Evolutionary conservation across 495 filamentous ascomycete genomes (phyloP), one percentile per base, ranked within the genome.

Genomic region (Podospora sp.): DNA sequence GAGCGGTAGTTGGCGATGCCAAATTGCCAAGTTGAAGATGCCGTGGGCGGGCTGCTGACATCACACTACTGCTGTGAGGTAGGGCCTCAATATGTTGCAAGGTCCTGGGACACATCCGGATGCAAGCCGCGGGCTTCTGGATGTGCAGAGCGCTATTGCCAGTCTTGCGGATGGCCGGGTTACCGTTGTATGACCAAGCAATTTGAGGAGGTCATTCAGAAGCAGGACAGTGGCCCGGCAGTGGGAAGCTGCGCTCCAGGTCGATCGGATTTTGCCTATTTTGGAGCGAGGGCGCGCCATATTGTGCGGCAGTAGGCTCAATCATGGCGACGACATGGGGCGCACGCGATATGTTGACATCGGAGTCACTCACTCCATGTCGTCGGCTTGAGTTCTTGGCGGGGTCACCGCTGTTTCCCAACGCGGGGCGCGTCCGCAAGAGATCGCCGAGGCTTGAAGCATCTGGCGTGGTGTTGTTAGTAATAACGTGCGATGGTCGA

Each of bases 261-360:
- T 66, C 46, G 50, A 27, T 56, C 53, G 68, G 53, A 69, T 75
- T 75, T 58, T 75, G 73, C 70, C 73, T 73, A 71, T 71, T 68
- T 66, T 50, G 58, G 59, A 36, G 53, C 59, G 66, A 56, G 46
- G 62, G 57, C 65, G 51, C 46, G 68, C 22, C 60, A 71, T 68
- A 68, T 70, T 70, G 68, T 63, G 64, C 67, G 72, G 68, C 63
- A 70, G 66, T 65, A 73, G 71, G 71, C 71, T 73, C 36, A 73
- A 73, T 72, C 35, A 36, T 66, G 67, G 40, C 49, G 40, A 52
- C 49, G 29, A 61, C 21, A 61, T 64, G 63, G 65, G 58, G 46
- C 52, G 52, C 63, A 69, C 57, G 62, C 60, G 67, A 62, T 60
- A 62, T 69, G 55, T 68, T 60, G 63, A 56, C 59, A 67, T 69